Base-by-base conservation (phyloP, 164 flowering plant genomes). In the Magnolia officinalis region DNA sequence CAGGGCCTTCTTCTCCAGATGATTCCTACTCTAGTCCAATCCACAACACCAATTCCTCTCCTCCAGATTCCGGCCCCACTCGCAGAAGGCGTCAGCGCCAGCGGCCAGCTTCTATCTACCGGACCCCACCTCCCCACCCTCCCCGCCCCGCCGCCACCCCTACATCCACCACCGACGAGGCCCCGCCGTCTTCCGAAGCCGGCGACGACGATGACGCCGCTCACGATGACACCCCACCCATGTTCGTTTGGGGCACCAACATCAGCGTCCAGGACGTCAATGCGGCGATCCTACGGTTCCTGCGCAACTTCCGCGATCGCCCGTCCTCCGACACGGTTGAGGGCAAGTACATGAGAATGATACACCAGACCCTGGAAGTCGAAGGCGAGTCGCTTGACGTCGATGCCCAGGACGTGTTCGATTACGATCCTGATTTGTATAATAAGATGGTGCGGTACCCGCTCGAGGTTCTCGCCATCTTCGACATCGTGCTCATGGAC, bases 201-300 rank as follows among this genome's bases (percentile, higher is more conserved):
- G 96, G 82, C 2, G 89, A 83, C 8, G 91, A 85, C 19, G 90
- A 86, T 50, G 58, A 58, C 16, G 64, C 19, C 55, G 68, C 52
- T 18, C 85, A 65, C 2, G 95, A 90, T 8, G 93, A 84, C 8
- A 85, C 87, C 37, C 87, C 91, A 0, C 95, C 97, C 9, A 87
- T 91, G 84, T 92, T 78, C 69, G 99, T 96, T 0, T 96, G 99
- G 99, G 98, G 99, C 21, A 96, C 99, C 14, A 96, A 90, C 75
- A 91, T 96, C 21, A 94, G 98, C 68, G 98, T 96, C 2, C 94
- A 92, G 37, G 99, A 96, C 69, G 95, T 94, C 5, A 91, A 91
- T 66, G 90, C 88, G 1, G 91, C 97, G 7, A 90, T 96, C 49
- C 80, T 84, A 1, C 82, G 93, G 84, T 93, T 96, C 81, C 76